Conservation (phyloP, 2,329 filamentous ascomycete genomes). For the Apiospora sp. region DNA sequence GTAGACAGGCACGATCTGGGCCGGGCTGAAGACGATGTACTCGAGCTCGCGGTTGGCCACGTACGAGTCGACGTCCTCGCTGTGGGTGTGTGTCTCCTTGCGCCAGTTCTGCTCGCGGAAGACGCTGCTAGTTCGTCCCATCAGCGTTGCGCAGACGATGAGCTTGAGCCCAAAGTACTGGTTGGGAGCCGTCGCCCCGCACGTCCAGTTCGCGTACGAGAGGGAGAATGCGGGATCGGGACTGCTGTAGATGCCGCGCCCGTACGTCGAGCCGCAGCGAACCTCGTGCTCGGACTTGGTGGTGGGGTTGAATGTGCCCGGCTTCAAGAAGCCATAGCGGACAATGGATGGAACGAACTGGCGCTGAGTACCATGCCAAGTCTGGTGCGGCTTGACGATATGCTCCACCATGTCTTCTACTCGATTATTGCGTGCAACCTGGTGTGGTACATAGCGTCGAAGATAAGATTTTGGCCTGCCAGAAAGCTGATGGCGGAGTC, state of each 20-base stretch:
- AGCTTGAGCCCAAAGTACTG: conserved; percentile 50
- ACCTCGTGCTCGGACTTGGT: conserved; percentile 38
- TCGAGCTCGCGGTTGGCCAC: conserved; percentile 47
- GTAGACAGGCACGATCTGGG: conserved; percentile 54
- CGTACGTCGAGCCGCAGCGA: conserved; percentile 49
- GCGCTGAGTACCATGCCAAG: conserved; percentile 51
- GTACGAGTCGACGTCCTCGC: conserved; percentile 45
- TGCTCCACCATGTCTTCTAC: conserved; percentile 46
- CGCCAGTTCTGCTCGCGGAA: conserved; percentile 40
- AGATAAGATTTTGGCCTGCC: conserved; percentile 26
- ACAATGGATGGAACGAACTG: conserved; percentile 51
- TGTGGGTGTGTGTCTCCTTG: conserved; percentile 34
- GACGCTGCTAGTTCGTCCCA: conserved; percentile 49
- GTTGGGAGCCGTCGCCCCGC: conserved; percentile 39
- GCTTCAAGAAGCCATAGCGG: conserved; percentile 51
- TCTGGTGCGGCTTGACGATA: conserved; percentile 45
- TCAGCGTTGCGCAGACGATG: conserved; percentile 54
- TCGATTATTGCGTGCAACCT: conserved; percentile 30
- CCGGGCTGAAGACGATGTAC: conserved; percentile 53
- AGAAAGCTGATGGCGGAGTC: conserved; percentile 38
- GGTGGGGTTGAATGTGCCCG: conserved; percentile 42
- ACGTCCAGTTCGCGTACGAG: conserved; percentile 42
- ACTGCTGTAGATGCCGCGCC: conserved; percentile 54
- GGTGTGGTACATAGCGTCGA: conserved; percentile 27
- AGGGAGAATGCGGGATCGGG: conserved; percentile 49